Evolutionary conservation across 306 rosid species (phyloP).

Genomic region (Quercus glauca): DNA sequence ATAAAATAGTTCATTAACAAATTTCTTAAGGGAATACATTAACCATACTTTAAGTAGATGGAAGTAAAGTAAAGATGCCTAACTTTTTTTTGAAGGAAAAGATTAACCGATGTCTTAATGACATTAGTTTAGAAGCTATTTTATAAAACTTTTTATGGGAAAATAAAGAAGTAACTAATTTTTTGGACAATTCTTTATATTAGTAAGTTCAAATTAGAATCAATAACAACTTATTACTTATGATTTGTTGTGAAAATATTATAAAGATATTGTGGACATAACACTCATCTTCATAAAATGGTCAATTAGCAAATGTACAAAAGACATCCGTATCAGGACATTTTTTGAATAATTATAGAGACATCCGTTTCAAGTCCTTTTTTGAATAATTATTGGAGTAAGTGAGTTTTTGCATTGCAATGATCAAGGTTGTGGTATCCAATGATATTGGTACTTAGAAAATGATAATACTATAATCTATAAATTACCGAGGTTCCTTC

Average conservation of each 20-base stretch:
- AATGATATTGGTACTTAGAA: background rate
- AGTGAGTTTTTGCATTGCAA: constrained; percentile 19
- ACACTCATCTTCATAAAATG: too few species aligned
- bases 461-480: background rate
- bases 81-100: too few species aligned
- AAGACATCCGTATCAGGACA: fast-evolving
- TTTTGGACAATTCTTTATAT: too few species aligned
- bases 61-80: background rate
- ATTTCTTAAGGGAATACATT: fast-evolving
- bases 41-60: background rate
- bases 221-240: too few species aligned
- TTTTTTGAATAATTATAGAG: background rate
- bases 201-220: too few species aligned
- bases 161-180: too few species aligned
- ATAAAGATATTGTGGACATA: fast-evolving
- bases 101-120: too few species aligned
- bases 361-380: background rate
- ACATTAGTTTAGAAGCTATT: too few species aligned
- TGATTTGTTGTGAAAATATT: too few species aligned
- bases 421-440: constrained; percentile 10
- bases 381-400: constrained; percentile 9
- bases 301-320: too few species aligned
- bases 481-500: background rate
- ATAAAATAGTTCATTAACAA: too few species aligned
- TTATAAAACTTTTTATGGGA: too few species aligned